Percentiles rank a stretch among this genome's conserved stretches.
phyloP scores from a whole-genome alignment of 192 early-diverging fungal species.

The Mortierella claussenii region DNA sequence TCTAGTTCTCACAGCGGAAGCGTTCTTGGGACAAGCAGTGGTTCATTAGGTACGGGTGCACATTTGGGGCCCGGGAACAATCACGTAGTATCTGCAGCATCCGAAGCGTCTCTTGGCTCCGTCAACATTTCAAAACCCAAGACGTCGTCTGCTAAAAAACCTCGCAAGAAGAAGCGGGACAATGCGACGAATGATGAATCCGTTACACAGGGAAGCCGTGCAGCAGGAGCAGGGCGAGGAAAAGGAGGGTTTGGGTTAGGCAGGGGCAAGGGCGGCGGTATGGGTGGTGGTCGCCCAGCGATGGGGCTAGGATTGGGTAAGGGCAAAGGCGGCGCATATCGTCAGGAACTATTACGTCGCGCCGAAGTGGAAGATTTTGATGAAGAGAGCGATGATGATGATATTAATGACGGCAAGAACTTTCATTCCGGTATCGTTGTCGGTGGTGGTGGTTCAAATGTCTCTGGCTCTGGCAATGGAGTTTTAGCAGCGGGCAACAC shows the following conservation, averaged over 20 bases:
- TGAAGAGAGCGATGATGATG: slow-evolving; percentile 25
- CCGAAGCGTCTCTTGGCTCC: slow-evolving; percentile 18
- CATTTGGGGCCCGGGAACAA: too few relatives aligned
- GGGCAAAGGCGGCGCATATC: slow-evolving; percentile 50
- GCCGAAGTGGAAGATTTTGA: slow-evolving; percentile 47
- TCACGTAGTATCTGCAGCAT: slow-evolving; percentile 5
- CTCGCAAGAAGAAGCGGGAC: slow-evolving; percentile 48
- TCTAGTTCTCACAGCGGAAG: slow-evolving; percentile 12
- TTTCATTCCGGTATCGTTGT: slow-evolving; percentile 2
- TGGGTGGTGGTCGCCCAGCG: slow-evolving; percentile 26
- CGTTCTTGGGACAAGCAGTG: slow-evolving; percentile 18
- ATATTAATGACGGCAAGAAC: too few relatives aligned
- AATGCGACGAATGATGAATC: slow-evolving; percentile 1
- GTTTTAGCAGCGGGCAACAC: slow-evolving; percentile 1
- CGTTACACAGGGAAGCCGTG: neutral
- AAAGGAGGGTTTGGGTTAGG: slow-evolving; percentile 42
- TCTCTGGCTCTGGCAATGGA: slow-evolving; percentile 6
- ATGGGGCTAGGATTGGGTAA: slow-evolving; percentile 46
- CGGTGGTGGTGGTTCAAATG: neutral
- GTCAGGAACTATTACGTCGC: slow-evolving; percentile 39
- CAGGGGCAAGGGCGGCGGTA: slow-evolving; percentile 48
- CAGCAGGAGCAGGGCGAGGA: slow-evolving; percentile 21
- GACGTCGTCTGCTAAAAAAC: slow-evolving; percentile 19
- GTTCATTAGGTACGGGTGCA: too few relatives aligned
- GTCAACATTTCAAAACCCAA: slow-evolving; percentile 19